Base-by-base conservation (phyloP, 495 filamentous ascomycete species). In the Podospora conica region DNA sequence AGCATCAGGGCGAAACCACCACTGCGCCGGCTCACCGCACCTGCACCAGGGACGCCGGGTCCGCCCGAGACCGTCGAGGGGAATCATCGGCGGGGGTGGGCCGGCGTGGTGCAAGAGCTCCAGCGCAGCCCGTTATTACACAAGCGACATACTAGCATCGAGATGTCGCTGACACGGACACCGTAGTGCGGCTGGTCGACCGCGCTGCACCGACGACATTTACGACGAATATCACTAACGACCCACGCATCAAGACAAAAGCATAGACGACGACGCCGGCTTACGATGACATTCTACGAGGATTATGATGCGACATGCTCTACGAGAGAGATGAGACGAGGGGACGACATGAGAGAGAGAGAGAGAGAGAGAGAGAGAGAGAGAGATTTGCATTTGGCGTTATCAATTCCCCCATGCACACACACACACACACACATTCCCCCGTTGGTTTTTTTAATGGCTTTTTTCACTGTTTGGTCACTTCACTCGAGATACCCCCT, bases 81-180 rank as follows among this genome's bases (percentile, higher is more conserved):
- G 3, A 66, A 58, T 22, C 80, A 81, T 23, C 73, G 77, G 25
- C 69, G 69, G 60, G 82, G 82, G 31, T 85, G 83, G 83, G 80
- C 78, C 6, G 82, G 82, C 15, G 83, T 85, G 11, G 79, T 85
- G 31, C 72, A 76, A 29, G 83, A 85, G 61, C 69, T 85, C 20
- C 82, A 85, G 68, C 78, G 70, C 56, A 81, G 79, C 15, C 83
- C 83, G 0, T 59, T 80, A 63, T 76, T 85, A 72, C 78, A 78
- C 27, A 79, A 80, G 63, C 75, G 83, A 58, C 83, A 83, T 64
- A 79, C 82, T 5, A 82, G 79, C 21, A 81, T 84, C 67, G 83
- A 85, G 69, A 73, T 70, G 66, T 71, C 80, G 33, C 80, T 83
- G 80, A 68, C 69, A 20, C 68, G 66, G 18, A 59, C 67, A 18